Evolutionary conservation across 306 rosid species (phyloP), one percentile per base, ranked within the genome.

Genomic region (Mucuna pruriens): DNA sequence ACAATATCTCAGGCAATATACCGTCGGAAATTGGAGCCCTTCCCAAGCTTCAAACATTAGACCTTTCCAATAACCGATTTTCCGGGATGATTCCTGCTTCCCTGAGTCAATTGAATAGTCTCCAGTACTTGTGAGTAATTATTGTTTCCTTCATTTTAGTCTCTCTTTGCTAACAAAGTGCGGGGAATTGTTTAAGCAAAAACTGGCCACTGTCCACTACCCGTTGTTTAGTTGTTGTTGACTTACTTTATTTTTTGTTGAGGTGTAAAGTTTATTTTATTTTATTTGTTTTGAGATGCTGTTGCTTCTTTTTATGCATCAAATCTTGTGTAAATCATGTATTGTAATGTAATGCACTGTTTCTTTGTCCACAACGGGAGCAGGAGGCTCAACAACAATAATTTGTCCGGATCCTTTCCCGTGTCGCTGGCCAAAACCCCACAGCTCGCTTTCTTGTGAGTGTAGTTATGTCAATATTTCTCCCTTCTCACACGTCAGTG

Each of bases 361-460:
- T 71, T 82, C 54, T 78, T 82, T 90, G 86, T 86, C 85, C 36
- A 51, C 60, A 48, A 76, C 8, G 94, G 81, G 82, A 60, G 54
- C 84, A 95, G 99, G 93, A 95, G 98, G 91, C 88, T 95, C 82
- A 95, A 93, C 90, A 95, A 95, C 87, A 95, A 95, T 86, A 95
- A 91, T 85, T 84, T 95, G 86, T 87, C 92, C 78, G 99, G 99
- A 77, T 80, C 90, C 39, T 91, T 95, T 89, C 99, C 98, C 2
- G 86, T 79, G 61, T 89, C 94, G 36, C 77, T 93, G 70, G 89
- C 93, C 72, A 95, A 90, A 84, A 88, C 85, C 51, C 85, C 96
- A 26, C 93, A 87, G 81, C 99, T 95, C 91, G 85, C 97, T 90
- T 95, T 95, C 98, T 89, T 95, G 99, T 95, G 92, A 95, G 99